Base-by-base conservation (phyloP, 2,329 filamentous ascomycete species). In the Fusarium hainanense region DNA sequence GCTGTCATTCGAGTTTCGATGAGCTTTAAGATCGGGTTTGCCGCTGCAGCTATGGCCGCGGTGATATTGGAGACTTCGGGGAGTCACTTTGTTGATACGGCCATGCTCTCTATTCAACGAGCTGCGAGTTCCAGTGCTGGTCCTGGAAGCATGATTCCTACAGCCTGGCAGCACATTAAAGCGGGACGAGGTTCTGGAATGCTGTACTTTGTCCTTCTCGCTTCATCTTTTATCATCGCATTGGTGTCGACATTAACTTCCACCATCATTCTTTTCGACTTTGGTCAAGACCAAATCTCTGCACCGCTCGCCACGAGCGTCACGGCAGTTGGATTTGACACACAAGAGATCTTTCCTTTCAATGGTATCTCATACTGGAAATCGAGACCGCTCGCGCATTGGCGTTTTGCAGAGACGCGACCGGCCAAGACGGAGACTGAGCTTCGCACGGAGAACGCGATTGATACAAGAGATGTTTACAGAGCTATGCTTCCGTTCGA, bases 201-300 rank as follows among this genome's bases (percentile, higher is more conserved):
- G 10, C 18, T 69, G 1, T 48, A 57, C 32, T 34, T 27, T 13
- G 3, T 69, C 7, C 42, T 64, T 12, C 41, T 59, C 8, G 32
- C 32, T 2, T 18, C 14, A 2, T 10, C 58, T 2, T 34, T 67
- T 20, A 8, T 54, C 1, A 50, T 69, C 20, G 43, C 55, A 0
- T 12, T 67, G 8, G 6, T 46, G 7, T 69, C 55, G 2, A 67
- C 51, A 6, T 41, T 69, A 7, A 64, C 49, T 9, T 69, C 63
- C 4, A 69, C 66, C 1, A 69, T 69, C 6, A 59, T 69, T 3
- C 66, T 69, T 12, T 64, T 49, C n/a, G 63, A 69, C 27, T 67
- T 69, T 47, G 52, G 30, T 3, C 48, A 46, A 10, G 30, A 34
- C 16, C 47, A 41, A 5, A 57, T 61, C 16, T 57, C 52, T n/a